These are phyloP conservation scores for Pseudozyma hubeiensis DNA, from an alignment of 1,284 basidiomycete species.

Conservation along the genomic window DNA sequence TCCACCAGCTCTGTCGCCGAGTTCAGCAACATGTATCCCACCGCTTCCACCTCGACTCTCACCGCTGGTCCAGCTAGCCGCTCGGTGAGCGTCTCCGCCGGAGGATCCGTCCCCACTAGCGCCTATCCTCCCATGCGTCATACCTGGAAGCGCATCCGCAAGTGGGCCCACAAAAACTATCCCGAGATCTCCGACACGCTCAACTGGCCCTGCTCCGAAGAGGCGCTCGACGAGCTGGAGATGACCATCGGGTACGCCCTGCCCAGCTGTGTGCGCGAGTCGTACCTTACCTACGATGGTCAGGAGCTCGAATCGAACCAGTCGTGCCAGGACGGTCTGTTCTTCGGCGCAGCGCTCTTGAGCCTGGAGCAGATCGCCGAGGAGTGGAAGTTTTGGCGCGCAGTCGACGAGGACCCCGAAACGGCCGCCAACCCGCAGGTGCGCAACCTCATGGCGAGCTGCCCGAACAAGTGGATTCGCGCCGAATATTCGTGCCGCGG, in stretches of 20 bases:
- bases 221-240: slow-evolving; percentile 62
- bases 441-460: slow-evolving; percentile 78
- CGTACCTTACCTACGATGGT: slow-evolving; percentile 62
- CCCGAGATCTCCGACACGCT: slow-evolving; percentile 65
- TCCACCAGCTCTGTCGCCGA: slow-evolving; percentile 55
- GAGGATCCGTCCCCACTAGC: slow-evolving; percentile 49
- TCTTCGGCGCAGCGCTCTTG: slow-evolving; percentile 65
- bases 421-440: slow-evolving; percentile 61
- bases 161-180: slow-evolving; percentile 61
- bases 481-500: slow-evolving; percentile 90
- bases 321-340: slow-evolving; percentile 66
- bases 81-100: slow-evolving; percentile 34
- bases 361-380: slow-evolving; percentile 60
- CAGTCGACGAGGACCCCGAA: slow-evolving; percentile 63
- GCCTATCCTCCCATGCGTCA: slow-evolving; percentile 64
- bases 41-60: slow-evolving; percentile 53
- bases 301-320: slow-evolving; percentile 65
- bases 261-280: slow-evolving; percentile 63
- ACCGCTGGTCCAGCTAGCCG: slow-evolving; percentile 21
- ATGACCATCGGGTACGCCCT: slow-evolving; percentile 59
- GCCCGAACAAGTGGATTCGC: slow-evolving; percentile 91
- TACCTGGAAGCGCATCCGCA: slow-evolving; percentile 63
- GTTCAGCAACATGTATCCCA: slow-evolving; percentile 57
- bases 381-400: slow-evolving; percentile 67
- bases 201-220: slow-evolving; percentile 63